Evolutionary conservation across 768 basidiomycete genomes (phyloP), one percentile per base, ranked within the genome.

Genomic region (Leucosporidium scottii): DNA sequence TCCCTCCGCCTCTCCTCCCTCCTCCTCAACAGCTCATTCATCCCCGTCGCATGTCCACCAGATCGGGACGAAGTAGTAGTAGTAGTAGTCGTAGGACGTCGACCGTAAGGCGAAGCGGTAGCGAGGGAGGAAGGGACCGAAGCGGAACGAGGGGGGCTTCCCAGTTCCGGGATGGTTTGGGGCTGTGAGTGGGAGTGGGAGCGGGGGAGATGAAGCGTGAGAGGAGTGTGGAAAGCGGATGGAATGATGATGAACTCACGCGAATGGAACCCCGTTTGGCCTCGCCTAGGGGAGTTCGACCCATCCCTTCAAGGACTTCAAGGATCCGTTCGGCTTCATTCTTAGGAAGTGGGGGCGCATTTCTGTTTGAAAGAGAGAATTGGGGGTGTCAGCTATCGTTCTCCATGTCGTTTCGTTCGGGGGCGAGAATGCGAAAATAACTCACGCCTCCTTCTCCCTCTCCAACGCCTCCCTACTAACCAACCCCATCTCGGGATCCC

Each of bases 311-410:
- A 49, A 72, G 67, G 1, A 72, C 71, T 51, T 72, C 67, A n/a
- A 72, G 62, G n/a, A 72, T 72, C 15, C 71, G 64, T 34, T 72
- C 71, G 7, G 71, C 71, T 55, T 72, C 67, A 59, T 72, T 72
- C 58, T 72, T 72, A 12, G 71, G 71, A 17, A 72, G 23, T 0
- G 71, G 61, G 8, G 59, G 61, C 0, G 71, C 67, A 15, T 63
- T 62, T 34, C 71, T 72, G 62, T 21, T n/a, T n/a, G n/a, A n/a
- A n/a, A n/a, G n/a, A n/a, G n/a, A n/a, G n/a, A n/a, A n/a, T n/a
- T n/a, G n/a, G n/a, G n/a, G n/a, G n/a, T n/a, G n/a, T 49, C 31
- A 51, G 48, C 49, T 18, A 25, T 34, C 36, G 17, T 23, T 23
- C 55, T n/a, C n/a, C n/a, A n/a, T n/a, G n/a, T n/a, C n/a, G n/a